A percentile compares a stretch with the other conserved stretches of the same genome.
Conservation (phyloP, 2,329 filamentous ascomycete species). For the Aspergillus awamori region DNA sequence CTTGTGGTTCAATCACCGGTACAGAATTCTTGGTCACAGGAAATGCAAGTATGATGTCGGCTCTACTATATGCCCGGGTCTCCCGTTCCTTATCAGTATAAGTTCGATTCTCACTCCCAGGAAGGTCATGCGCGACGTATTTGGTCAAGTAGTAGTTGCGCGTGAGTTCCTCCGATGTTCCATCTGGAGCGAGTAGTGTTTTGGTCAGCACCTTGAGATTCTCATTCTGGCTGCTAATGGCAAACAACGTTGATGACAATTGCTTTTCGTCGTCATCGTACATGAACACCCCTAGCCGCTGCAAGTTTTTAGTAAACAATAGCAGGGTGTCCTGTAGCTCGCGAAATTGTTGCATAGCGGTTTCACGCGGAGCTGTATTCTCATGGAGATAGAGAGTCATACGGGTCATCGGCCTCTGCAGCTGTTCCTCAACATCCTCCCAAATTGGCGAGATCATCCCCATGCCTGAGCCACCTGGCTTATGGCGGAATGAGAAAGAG, state of each 20-base stretch:
- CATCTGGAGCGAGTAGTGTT: not conserved
- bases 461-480: constrained; percentile 47
- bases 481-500: constrained; percentile 42
- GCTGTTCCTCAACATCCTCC: constrained; percentile 10
- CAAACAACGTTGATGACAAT: constrained; percentile 5
- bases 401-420: constrained; percentile 30
- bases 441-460: constrained; percentile 56
- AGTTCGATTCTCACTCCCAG: constrained; percentile 25
- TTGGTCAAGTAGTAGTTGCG: constrained; percentile 37
- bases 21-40: constrained; percentile 38
- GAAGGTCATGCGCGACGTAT: constrained; percentile 18
- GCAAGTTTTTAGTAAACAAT: constrained; percentile 49
- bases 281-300: constrained; percentile 26
- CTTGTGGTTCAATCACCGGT: constrained; percentile 46
- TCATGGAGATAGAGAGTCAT: constrained; percentile 39
- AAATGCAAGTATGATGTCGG: constrained; percentile 52
- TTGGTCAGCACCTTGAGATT: not conserved
- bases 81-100: constrained; percentile 1
- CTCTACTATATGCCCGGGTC: constrained; percentile 11
- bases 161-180: not conserved
- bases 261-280: constrained; percentile 17
- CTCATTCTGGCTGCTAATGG: not conserved
- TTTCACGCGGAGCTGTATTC: constrained; percentile 5
- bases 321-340: constrained; percentile 45
- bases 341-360: constrained; percentile 16